Evolutionary conservation across 495 filamentous ascomycete genomes (phyloP).

Genomic region (Parathielavia hyrcaniae): DNA sequence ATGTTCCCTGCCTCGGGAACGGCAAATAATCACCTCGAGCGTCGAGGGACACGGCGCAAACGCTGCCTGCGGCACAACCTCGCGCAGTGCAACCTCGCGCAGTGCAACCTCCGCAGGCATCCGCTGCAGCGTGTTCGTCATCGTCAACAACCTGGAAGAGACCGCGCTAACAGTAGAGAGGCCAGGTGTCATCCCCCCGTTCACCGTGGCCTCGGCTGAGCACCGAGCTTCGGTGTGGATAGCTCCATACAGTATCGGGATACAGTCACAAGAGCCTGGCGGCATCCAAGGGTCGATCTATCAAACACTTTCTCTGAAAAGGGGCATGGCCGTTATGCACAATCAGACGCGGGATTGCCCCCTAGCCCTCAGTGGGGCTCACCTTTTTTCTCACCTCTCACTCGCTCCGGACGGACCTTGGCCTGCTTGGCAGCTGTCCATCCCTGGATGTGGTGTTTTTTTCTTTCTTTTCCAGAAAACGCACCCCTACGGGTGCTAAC

Average conservation of each 20-base stretch:
- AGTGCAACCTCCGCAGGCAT: conserved; percentile 16
- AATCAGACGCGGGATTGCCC: conserved; percentile 23
- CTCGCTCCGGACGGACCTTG: conserved; percentile 19
- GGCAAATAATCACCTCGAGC: not conserved
- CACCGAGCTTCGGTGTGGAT: not conserved
- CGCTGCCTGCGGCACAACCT: conserved; percentile 17
- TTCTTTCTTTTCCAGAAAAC: conserved; percentile 34
- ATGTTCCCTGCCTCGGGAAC: not conserved
- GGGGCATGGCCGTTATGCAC: conserved; percentile 23
- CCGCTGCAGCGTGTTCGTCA: conserved; percentile 22
- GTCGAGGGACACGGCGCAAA: conserved; percentile 2
- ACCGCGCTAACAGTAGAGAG: no score
- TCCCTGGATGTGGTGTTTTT: conserved; percentile 16
- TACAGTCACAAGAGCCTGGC: conserved; percentile 7
- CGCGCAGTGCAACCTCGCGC: no score
- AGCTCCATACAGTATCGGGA: conserved; percentile 19
- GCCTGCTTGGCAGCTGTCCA: conserved; percentile 23
- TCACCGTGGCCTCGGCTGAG: conserved; percentile 14
- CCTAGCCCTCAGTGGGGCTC: conserved; percentile 27
- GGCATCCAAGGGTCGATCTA: conserved; percentile 33
- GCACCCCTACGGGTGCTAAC: conserved; percentile 14
- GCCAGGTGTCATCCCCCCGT: not conserved
- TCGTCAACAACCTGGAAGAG: conserved; percentile 1
- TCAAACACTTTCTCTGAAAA: conserved; percentile 14
- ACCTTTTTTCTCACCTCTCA: conserved; percentile 31